Evolutionary conservation across 352 stramenopile species (phyloP).

Genomic region (Pythium grandisporangium): DNA sequence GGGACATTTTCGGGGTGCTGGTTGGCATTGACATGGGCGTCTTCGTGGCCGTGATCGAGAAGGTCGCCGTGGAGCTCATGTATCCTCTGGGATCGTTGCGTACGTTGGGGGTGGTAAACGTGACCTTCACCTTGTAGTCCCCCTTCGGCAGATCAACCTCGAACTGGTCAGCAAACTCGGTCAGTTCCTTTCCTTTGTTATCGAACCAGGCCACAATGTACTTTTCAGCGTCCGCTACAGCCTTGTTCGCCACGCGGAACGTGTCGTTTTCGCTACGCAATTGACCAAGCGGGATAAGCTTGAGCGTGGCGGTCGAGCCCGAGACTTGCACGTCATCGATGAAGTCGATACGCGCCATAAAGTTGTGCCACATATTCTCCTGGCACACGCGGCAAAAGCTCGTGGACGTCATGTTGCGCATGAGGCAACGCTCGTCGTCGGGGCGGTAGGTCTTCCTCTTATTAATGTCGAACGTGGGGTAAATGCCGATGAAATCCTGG

Average conservation of each 20-base stretch:
- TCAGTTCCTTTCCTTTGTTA: slow-evolving; percentile 8
- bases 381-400: slow-evolving; percentile 27
- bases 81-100: slow-evolving; percentile 17
- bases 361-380: slow-evolving; percentile 28
- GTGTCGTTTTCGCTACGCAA: slow-evolving; percentile 13
- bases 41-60: slow-evolving; percentile 7
- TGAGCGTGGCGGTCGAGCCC: slow-evolving; percentile 7
- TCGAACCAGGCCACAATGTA: slow-evolving; percentile 20
- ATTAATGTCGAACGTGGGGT: slow-evolving; percentile 22
- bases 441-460: slow-evolving; percentile 20
- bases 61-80: slow-evolving; percentile 13
- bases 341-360: slow-evolving; percentile 20
- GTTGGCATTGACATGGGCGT: background rate
- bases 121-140: slow-evolving; percentile 11
- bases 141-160: slow-evolving; percentile 7
- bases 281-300: slow-evolving; percentile 23
- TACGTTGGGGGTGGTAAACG: slow-evolving; percentile 18
- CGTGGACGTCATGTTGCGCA: slow-evolving; percentile 29
- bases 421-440: slow-evolving; percentile 24
- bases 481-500: slow-evolving; percentile 15
- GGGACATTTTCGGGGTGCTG: too few species aligned
- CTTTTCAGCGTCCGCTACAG: slow-evolving; percentile 12
- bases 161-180: slow-evolving; percentile 7
- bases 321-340: slow-evolving; percentile 19
- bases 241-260: slow-evolving; percentile 16